Evolutionary conservation across 2,329 filamentous ascomycete genomes (phyloP), one percentile per base, ranked within the genome.

Genomic region (Phialophora expanda): DNA sequence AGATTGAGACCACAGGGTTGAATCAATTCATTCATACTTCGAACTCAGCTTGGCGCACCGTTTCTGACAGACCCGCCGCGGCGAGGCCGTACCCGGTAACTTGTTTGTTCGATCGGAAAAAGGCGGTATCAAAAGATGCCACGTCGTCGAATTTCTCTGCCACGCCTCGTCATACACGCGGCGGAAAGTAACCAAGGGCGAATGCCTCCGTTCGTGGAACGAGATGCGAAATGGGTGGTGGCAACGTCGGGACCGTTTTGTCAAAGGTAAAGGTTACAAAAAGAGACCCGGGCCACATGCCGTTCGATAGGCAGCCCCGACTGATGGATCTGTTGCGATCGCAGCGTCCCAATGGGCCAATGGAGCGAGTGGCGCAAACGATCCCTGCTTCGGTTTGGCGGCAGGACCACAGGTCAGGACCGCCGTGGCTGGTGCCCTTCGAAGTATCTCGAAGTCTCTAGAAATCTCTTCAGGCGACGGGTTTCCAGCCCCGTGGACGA

Each of bases 271-370:
- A 20, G 56, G 41, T 59, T 51, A 22, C n/a, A 54, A 54, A 51
- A 61, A 38, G 38, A 38, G 26, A 44, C 54, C n/a, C 32, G 58
- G 30, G 46, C 46, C 48, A 53, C 54, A 20, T 38, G 30, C 48
- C 12, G 58, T 28, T 14, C 46, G 58, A 54, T 61, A 26, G 30
- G 58, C 58, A 41, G 38, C 38, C 48, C 20, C 46, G 48, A 26
- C 44, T 50, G 34, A 22, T 28, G 4, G 6, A 32, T 30, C 58
- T 53, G 28, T 22, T 61, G 22, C 32, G 58, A 61, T 61, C 46
- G 14, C 11, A 54, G 22, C 48, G 12, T 32, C 26, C 48, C 58
- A 61, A 61, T 61, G 48, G 46, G 58, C 44, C 54, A 24, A 26
- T 17, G 20, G 38, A 20, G 38, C 48, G 9, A 44, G 46, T 61